Evolutionary conservation across 2,329 filamentous ascomycete species (phyloP), one percentile per base, ranked within the genome.

Genomic region (Lasiodiplodia citricola): DNA sequence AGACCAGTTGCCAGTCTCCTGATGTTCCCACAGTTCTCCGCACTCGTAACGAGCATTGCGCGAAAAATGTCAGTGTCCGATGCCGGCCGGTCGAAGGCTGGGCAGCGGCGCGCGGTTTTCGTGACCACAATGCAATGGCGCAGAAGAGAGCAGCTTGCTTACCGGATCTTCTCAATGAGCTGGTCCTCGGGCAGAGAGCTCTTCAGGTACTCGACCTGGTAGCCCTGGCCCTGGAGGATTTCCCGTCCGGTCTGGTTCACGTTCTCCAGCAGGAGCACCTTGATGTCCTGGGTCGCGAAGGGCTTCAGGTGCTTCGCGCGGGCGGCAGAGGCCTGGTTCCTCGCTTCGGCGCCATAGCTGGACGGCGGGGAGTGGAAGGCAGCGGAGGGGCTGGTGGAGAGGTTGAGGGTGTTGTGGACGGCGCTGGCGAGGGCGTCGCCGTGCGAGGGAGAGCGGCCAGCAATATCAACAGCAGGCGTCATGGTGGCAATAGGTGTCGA

Each of bases 81-180:
- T 64, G 60, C 60, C 31, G 44, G 31, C 25, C 50, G 44, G 21
- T 25, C 35, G 57, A n/a, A 50, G 23, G 37, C 58, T 14, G 14
- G 41, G 38, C 21, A 16, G 35, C 31, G 55, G 18, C 23, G 10
- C 55, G 14, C 11, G 37, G 44, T 13, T 11, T 28, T 10, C 41
- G 14, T 16, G 31, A 31, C 8, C 38, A 16, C 41, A 31, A 13
- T 23, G 18, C 38, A 47, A 47, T 21, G 23, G 52, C 51, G 2
- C 23, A 25, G 38, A 38, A 11, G 51, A 35, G 25, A 55, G 57
- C 31, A 38, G 31, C 70, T 41, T 73, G 31, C 70, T 41, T 73
- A 95, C 92, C 90, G 88, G 78, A 99, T 99, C 87, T 97, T 99
- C 84, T 97, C 91, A 79, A 99, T 97, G 75, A 99, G 88, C 83